Evolutionary conservation across 192 early-diverging fungal species (phyloP), one percentile per base, ranked within the genome.

Genomic region (Entophlyctis helioformis): DNA sequence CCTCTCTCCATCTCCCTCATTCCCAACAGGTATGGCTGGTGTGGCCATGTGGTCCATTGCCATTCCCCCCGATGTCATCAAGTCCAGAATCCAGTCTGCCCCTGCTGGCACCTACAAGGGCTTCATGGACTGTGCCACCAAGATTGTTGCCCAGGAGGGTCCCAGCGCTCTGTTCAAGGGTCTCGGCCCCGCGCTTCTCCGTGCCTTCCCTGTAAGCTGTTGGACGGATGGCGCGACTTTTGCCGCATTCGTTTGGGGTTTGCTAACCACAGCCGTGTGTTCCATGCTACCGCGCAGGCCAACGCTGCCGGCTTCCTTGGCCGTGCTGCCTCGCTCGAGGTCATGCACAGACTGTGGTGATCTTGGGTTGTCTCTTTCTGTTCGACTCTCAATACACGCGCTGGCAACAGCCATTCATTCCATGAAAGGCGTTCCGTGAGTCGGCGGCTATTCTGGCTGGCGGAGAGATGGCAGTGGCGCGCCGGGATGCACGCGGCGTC

Each of bases 41-140:
- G 88, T 98, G 58, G 86, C 87, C 51, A 98, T 91, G 89, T 98
- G 95, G 95, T 73, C 79, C 39, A 86, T 91, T 66, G 85, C 85
- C 27, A 91, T 88, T 61, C 87, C 87, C 7, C 84, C 86, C 42
- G 89, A 91, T 72, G 84, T 86, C 11, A 69, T 91, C 64, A 91
- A 91, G 63, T 89, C 86, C n/a, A 78, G 85, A 22, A 72, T 87
- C 34, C 89, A 91, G 62, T 65, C 86, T 22, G 71, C 85, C n/a
- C 86, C 86, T n/a, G 71, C 81, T 40, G 89, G 89, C 28, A 85
- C 82, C 23, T 91, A 91, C 64, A 82, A 64, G 43, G 84, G 85
- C 26, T 69, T 81, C 44, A 28, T 72, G 38, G 74, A 78, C 50
- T 72, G 48, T 59, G 66, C 53, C 71, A 81, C 62, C 50, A 81